Percentiles rank a stretch among this genome's conserved stretches.
phyloP scores from a whole-genome alignment of 768 basidiomycete genomes.

The Naganishia kalamii region DNA sequence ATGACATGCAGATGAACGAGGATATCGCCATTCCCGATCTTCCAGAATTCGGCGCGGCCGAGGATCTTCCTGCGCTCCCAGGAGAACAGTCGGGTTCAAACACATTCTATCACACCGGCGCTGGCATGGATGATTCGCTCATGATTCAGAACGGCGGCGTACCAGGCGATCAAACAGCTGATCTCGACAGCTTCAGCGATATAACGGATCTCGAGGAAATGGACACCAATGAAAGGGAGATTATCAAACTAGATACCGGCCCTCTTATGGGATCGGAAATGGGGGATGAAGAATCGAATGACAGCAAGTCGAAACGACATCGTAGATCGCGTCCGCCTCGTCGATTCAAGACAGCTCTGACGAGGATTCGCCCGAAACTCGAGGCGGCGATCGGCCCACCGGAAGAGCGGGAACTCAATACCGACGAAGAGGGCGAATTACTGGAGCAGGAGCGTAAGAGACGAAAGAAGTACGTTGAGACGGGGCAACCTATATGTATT shows the following conservation, averaged over 20 bases:
- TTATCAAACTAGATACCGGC: conserved; percentile 7
- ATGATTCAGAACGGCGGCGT: neutral
- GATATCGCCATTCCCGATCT: conserved; percentile 12
- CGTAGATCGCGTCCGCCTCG: conserved; percentile 22
- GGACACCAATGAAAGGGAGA: conserved; percentile 20
- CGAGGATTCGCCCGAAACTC: conserved; percentile 23
- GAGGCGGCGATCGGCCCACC: conserved; percentile 19
- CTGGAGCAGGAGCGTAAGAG: conserved; percentile 23
- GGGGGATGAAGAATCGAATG: conserved; percentile 2
- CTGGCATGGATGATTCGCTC: neutral
- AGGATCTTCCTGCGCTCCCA: conserved; percentile 10
- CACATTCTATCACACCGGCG: neutral
- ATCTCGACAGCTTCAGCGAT: conserved; percentile 19
- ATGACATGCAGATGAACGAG: conserved; percentile 1
- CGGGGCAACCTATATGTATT: neutral
- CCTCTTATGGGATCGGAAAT: neutral
- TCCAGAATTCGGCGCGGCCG: conserved; percentile 7
- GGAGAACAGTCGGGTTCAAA: neutral
- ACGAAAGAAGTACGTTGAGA: conserved; percentile 17
- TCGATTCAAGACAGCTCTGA: conserved; percentile 25
- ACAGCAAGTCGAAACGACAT: conserved; percentile 9
- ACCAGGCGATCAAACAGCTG: conserved; percentile 7
- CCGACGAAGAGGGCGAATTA: conserved; percentile 20
- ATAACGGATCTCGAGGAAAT: conserved; percentile 25
- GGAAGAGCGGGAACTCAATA: conserved; percentile 7